Evolutionary conservation across 164 flowering plant genomes (phyloP).

Genomic region (Vitis rupestris): DNA sequence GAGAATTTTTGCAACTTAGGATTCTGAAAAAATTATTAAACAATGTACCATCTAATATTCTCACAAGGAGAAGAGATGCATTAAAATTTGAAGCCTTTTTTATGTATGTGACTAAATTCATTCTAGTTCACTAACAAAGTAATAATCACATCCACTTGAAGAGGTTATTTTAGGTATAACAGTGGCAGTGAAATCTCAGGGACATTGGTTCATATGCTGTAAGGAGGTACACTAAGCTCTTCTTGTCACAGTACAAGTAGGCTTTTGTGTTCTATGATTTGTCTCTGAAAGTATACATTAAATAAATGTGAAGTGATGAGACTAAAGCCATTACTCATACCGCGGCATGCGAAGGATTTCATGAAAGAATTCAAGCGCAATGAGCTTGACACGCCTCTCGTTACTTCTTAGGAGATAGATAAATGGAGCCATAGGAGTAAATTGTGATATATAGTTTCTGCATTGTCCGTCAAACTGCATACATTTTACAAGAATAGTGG

Average conservation of each 20-base stretch:
- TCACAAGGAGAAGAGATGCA: background rate
- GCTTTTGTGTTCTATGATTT: background rate
- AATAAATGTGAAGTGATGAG: background rate
- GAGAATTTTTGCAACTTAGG: background rate
- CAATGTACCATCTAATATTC: background rate
- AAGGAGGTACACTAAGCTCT: background rate
- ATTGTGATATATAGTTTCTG: slow-evolving; percentile 46
- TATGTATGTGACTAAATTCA: background rate
- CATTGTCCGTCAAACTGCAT: slow-evolving; percentile 70
- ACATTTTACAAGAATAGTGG: slow-evolving; percentile 58
- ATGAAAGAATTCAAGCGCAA: slow-evolving; percentile 62
- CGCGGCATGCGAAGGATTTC: slow-evolving; percentile 68
- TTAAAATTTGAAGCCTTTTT: background rate
- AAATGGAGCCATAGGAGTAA: slow-evolving; percentile 50
- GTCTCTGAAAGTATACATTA: too few species aligned
- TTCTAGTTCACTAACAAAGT: background rate
- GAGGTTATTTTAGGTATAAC: background rate
- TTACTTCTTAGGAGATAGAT: slow-evolving; percentile 50
- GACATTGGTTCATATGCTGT: background rate
- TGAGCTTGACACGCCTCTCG: slow-evolving; percentile 38
- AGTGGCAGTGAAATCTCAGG: background rate
- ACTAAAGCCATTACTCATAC: slow-evolving; percentile 31
- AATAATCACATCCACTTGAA: background rate
- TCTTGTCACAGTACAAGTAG: background rate
- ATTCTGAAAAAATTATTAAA: background rate